Percentiles rank a stretch among this genome's conserved stretches.
Evolutionary conservation across 1,139 yeast species (phyloP).

Genomic region (Kluyveromyces marxianus): DNA sequence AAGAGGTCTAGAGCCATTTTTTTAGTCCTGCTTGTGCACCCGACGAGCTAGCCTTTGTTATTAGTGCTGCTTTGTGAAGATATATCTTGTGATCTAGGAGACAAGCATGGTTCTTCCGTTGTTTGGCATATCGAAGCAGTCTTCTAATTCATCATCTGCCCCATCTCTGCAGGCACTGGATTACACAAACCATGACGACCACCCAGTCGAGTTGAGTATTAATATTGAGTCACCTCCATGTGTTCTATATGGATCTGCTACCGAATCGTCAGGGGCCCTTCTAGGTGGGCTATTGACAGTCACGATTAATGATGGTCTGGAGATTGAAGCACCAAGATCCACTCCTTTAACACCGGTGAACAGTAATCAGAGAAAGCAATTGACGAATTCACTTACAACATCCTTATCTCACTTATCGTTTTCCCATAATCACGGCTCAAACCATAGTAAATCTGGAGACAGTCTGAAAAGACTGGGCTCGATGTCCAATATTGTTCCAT

Average conservation of each 20-base stretch:
- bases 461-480: background rate
- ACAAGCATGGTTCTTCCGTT: background rate
- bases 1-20: too few species aligned
- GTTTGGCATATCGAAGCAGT: background rate
- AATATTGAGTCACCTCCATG: constrained; percentile 87
- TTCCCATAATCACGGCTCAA: background rate
- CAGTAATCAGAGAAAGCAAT: constrained; percentile 7
- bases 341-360: constrained; percentile 7
- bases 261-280: constrained; percentile 78
- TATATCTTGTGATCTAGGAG: too few species aligned
- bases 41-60: too few species aligned
- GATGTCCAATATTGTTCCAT: constrained; percentile 1
- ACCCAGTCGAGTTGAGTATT: constrained; percentile 42
- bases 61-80: too few species aligned
- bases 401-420: constrained; percentile 8
- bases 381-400: constrained; percentile 6
- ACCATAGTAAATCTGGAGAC: constrained; percentile 1
- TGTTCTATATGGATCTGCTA: constrained; percentile 69
- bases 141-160: background rate
- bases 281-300: constrained; percentile 57
- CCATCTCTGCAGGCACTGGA: constrained; percentile 1
- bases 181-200: constrained; percentile 5
- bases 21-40: too few species aligned
- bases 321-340: background rate
- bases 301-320: background rate